Evolutionary conservation across 495 filamentous ascomycete genomes (phyloP).

Genomic region (Lasiosphaeris hirsuta): DNA sequence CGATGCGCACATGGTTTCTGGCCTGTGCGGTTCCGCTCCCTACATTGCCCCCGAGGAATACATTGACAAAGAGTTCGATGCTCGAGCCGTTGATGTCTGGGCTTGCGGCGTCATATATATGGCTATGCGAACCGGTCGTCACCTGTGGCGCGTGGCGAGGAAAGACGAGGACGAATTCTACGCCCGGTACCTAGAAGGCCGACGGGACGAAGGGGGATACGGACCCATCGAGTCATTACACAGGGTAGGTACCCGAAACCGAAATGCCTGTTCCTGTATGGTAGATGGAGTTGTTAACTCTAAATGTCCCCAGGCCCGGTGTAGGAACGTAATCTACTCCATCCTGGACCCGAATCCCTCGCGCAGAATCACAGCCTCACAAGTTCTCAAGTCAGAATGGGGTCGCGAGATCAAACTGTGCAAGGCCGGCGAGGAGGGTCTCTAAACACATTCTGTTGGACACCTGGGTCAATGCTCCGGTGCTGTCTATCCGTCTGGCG

Average conservation of each 20-base stretch:
- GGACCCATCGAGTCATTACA: conserved; percentile 93
- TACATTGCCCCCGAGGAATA: conserved; percentile 99
- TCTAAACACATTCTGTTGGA: conserved; percentile 41
- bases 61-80: conserved; percentile 90
- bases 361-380: conserved; percentile 90
- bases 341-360: conserved; percentile 93
- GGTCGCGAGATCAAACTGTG: conserved; percentile 94
- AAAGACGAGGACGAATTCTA: conserved; percentile 98
- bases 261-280: background rate
- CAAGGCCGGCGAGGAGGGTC: conserved; percentile 90
- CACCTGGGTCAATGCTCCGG: conserved; percentile 6
- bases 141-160: conserved; percentile 93
- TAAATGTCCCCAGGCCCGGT: conserved; percentile 66
- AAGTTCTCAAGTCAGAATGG: conserved; percentile 98
- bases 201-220: conserved; percentile 91
- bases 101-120: conserved; percentile 99
- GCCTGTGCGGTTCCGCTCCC: conserved; percentile 91
- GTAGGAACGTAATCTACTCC: conserved; percentile 97
- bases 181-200: conserved; percentile 84
- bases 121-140: conserved; percentile 96
- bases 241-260: conserved; percentile 63
- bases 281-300: conserved; percentile 20
- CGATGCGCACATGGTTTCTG: conserved; percentile 95
- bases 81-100: conserved; percentile 95
- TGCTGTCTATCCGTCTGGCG: conserved; percentile 23